phyloP scores from a whole-genome alignment of 305 asterid genomes.

The Ajuga reptans region DNA sequence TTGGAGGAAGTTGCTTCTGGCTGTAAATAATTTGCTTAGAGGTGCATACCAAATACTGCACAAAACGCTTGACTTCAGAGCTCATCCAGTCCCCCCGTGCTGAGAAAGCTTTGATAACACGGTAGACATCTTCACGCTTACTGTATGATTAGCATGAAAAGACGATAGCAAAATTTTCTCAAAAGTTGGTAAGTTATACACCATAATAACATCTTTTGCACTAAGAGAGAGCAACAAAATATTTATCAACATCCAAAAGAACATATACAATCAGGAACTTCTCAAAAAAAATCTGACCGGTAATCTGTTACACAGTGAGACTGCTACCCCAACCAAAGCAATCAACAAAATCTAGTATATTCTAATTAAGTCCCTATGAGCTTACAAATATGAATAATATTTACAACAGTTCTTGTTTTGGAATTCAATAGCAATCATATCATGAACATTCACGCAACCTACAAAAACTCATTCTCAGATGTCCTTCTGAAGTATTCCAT shows the following conservation, averaged over 20 bases:
- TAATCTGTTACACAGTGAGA: not conserved
- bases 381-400: not conserved
- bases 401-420: not conserved
- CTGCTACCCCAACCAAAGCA: not conserved
- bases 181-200: not conserved
- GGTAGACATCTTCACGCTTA: slow-evolving; percentile 84
- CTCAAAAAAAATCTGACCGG: not conserved
- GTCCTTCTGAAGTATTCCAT: not conserved
- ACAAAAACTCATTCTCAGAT: not conserved
- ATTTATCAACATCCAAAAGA: not conserved
- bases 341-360: slow-evolving; percentile 14
- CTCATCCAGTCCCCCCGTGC: slow-evolving; percentile 54
- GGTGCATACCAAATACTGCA: slow-evolving; percentile 63
- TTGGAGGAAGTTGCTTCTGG: slow-evolving; percentile 16
- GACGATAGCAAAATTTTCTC: slow-evolving; percentile 1
- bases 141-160: slow-evolving; percentile 42
- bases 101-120: slow-evolving; percentile 67
- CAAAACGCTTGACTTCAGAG: slow-evolving; percentile 61
- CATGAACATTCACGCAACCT: not conserved
- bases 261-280: not conserved
- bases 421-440: not conserved
- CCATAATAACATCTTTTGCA: not conserved
- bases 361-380: not conserved
- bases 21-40: slow-evolving; percentile 15
- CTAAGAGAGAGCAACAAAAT: slow-evolving; percentile 15